Conservation (phyloP, 169 alveolate species). For the Cryptosporidium parvum region DNA sequence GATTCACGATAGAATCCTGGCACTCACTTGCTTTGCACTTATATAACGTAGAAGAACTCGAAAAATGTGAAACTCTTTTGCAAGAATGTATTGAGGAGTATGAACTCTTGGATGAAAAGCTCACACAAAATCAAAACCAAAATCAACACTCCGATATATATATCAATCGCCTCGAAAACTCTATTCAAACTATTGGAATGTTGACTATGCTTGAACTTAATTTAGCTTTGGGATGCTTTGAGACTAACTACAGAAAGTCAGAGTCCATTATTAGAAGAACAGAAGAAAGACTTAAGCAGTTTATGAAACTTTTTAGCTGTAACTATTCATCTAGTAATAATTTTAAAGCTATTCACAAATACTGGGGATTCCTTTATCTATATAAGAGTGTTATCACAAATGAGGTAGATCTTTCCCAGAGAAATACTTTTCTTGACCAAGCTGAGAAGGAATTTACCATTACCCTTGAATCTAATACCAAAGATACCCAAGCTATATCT, state of each 20-base stretch:
- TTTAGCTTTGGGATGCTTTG: constrained; percentile 34
- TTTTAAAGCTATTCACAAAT: constrained; percentile 30
- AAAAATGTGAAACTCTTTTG: constrained; percentile 20
- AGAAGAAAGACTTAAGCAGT: constrained; percentile 46
- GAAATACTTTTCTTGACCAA: constrained; percentile 4
- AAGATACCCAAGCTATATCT: constrained; percentile 32
- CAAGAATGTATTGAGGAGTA: constrained; percentile 53
- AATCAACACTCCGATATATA: not conserved
- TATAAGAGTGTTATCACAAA: constrained; percentile 27
- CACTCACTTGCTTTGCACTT: constrained; percentile 27
- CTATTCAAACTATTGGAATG: constrained; percentile 16
- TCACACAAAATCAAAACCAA: not conserved
- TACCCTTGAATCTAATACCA: constrained; percentile 20
- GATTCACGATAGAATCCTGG: constrained; percentile 52
- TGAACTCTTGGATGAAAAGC: constrained; percentile 29
- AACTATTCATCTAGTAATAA: not conserved
- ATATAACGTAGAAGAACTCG: constrained; percentile 7
- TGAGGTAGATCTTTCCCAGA: constrained; percentile 15
- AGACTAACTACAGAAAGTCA: constrained; percentile 30
- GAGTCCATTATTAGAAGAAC: constrained; percentile 20
- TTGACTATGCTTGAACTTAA: constrained; percentile 46
- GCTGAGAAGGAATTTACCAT: constrained; percentile 25
- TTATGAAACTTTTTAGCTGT: not conserved
- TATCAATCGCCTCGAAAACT: not conserved
- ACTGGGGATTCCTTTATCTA: constrained; percentile 46